Conservation (phyloP, 768 basidiomycete species). For the Podaxis sp. region DNA sequence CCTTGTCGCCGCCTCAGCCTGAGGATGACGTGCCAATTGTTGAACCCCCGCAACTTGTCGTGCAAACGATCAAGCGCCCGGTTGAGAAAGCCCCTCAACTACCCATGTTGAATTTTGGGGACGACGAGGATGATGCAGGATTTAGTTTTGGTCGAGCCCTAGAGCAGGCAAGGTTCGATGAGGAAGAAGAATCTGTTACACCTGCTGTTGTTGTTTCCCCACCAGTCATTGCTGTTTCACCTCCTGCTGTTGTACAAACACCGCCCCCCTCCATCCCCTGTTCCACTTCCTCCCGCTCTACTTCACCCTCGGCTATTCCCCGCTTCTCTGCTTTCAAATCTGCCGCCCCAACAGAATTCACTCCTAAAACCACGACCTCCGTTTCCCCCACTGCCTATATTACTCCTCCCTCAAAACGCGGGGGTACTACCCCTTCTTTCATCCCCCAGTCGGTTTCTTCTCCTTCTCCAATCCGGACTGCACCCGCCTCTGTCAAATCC, state of each 20-base stretch:
- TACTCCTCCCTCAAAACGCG: conserved; percentile 56
- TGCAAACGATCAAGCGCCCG: conserved; percentile 18
- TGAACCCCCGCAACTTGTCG: conserved; percentile 26
- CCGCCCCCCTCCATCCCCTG: conserved; percentile 34
- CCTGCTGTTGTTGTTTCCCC: conserved; percentile 15
- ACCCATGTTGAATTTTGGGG: conserved; percentile 34
- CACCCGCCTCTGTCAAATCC: conserved; percentile 25
- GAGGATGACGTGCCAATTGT: conserved; percentile 32
- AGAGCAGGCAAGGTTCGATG: conserved; percentile 1
- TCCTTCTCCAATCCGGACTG: conserved; percentile 37
- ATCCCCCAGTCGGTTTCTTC: conserved; percentile 59
- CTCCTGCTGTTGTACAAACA: conserved; percentile 21
- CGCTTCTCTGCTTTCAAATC: conserved; percentile 35
- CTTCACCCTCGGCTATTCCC: conserved; percentile 52
- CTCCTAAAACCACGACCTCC: conserved; percentile 9
- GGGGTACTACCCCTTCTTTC: conserved; percentile 46
- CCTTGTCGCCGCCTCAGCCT: conserved; percentile 58
- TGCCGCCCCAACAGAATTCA: conserved; percentile 25
- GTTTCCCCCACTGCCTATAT: conserved; percentile 32
- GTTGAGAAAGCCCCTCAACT: conserved; percentile 30
- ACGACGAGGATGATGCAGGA: conserved; percentile 26
- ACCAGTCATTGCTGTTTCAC: conserved; percentile 7
- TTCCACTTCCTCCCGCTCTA: conserved; percentile 19
- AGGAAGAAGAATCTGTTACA: conserved; percentile 19
- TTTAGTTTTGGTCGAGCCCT: conserved; percentile 35